Evolutionary conservation across 1,139 yeast genomes (phyloP), one percentile per base, ranked within the genome.

Genomic region (Geotrichum macrosporum): DNA sequence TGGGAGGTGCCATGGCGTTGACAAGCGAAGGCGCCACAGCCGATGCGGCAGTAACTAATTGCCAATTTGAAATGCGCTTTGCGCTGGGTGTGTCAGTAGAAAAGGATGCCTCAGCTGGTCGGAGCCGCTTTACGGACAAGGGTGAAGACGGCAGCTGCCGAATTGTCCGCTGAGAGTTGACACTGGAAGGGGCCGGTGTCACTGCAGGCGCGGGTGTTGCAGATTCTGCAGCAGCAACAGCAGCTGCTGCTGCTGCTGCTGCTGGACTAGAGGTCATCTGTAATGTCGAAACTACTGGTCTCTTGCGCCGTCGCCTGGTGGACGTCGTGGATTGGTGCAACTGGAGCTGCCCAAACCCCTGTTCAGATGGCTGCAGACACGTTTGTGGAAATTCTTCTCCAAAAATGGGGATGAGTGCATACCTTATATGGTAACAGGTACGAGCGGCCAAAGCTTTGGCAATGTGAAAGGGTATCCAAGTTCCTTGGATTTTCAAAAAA

Each of bases 401-500:
- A 67, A 88, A 88, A 10, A 88, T 60, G 1, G 96, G 96, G 35
- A 87, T 75, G 55, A 88, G 69, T 35, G 85, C 78, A 64, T 72
- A 83, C 51, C 96, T 71, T 41, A 89, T 84, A 53, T 81, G 77
- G 64, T 76, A 87, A 65, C 95, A 85, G 57, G 88, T 84, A 48
- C 84, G 75, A 36, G 78, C 66, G 3, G 95, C 94, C 46, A 89
- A 70, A 26, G 76, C 68, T 55, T 73, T 74, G 38, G 94, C 89
- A 43, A 84, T 71, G 13, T 75, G 75, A 61, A 69, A 83, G 1
- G 96, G 94, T 35, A 88, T 68, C 96, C 96, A 89, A 4, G 96
- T 87, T 1, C 97, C 97, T 68, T 89, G 97, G 57, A 89, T 86
- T 70, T 87, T 88, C 56, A 89, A 74, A 59, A 81, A 86, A 2